Evolutionary conservation across 257 asterid genomes (phyloP), one percentile per base, ranked within the genome.

Genomic region (Echium plantagineum): DNA sequence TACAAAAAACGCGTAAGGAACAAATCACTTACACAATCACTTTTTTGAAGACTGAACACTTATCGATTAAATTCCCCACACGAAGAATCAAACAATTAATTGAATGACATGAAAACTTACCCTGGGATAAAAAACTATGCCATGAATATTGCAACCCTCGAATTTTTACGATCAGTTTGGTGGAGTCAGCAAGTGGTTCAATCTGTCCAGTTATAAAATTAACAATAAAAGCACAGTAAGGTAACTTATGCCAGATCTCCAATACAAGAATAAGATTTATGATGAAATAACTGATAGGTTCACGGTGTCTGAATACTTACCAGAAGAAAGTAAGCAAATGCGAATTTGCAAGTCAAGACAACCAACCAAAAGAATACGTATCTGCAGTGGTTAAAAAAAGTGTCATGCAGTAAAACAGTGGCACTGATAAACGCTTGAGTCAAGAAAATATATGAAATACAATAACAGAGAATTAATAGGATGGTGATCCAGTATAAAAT

Each of bases 251-350:
- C 12, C 21, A 20, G 5, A 18, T 52, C 56, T 52, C 21, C n/a
- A n/a, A 19, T 7, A 9, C 26, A 53, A 20, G 13, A 55, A 24
- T 8, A 24, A 48, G 69, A 5, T 8, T 35, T 7, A 3, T 35
- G 46, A 2, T 35, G 46, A 8, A 55, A 63, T 61, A 12, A 49
- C 46, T 62, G 35, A 63, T 28, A 24, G 55, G 51, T 63, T 46
- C 53, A 53, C 61, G 35, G 60, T 46, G 54, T 30, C 15, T 58
- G n/a, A 53, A 42, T 42, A 72, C 95, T 76, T 85, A 75, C 98
- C 97, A 84, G 97, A 65, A 88, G 94, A 69, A 85, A 89, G 89
- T 88, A 93, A 26, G 98, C 83, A 64, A 93, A 93, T 2, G 95
- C 75, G 78, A 93, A 93, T 75, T 93, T 93, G 89, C 94, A 84